These are phyloP conservation scores for Candida neerlandica DNA, from an alignment of 1,139 yeast species.

Conservation along the genomic window DNA sequence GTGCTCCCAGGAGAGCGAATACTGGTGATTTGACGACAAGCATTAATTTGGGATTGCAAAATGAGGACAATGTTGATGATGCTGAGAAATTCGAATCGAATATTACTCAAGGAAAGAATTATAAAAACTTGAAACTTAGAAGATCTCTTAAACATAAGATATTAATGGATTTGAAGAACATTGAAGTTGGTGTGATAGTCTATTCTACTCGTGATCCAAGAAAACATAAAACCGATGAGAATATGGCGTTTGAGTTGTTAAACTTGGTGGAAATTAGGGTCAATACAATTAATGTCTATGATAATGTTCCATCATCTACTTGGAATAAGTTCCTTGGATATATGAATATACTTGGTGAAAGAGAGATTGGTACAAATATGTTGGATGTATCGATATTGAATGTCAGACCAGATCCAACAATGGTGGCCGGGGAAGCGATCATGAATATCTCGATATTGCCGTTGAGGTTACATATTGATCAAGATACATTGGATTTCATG, in stretches of 20 bases:
- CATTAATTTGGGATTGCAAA: slow-evolving; percentile 51
- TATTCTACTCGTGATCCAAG: slow-evolving; percentile 53
- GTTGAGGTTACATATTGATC: slow-evolving; percentile 82
- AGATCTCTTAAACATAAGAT: slow-evolving; percentile 71
- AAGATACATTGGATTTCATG: slow-evolving; percentile 85
- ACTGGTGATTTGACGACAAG: slow-evolving; percentile 51
- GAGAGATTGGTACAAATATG: slow-evolving; percentile 74
- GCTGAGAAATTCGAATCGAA: slow-evolving; percentile 19
- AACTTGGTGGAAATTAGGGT: slow-evolving; percentile 49
- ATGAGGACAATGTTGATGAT: slow-evolving; percentile 17
- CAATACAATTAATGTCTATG: slow-evolving; percentile 63
- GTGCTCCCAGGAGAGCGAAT: slow-evolving; percentile 55
- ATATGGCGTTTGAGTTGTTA: slow-evolving; percentile 46
- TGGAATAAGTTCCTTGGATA: slow-evolving; percentile 87
- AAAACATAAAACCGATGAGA: slow-evolving; percentile 25
- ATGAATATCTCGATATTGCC: slow-evolving; percentile 66
- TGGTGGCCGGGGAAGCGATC: slow-evolving; percentile 72
- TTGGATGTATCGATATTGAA: slow-evolving; percentile 54
- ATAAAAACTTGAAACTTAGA: slow-evolving; percentile 54
- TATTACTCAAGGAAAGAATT: slow-evolving; percentile 26
- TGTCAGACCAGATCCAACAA: slow-evolving; percentile 62
- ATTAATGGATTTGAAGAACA: slow-evolving; percentile 53
- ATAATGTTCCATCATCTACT: slow-evolving; percentile 83
- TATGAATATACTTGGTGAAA: slow-evolving; percentile 65
- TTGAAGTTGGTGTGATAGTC: slow-evolving; percentile 51